Conservation (phyloP, 306 rosid species). For the Medicago lupulina region DNA sequence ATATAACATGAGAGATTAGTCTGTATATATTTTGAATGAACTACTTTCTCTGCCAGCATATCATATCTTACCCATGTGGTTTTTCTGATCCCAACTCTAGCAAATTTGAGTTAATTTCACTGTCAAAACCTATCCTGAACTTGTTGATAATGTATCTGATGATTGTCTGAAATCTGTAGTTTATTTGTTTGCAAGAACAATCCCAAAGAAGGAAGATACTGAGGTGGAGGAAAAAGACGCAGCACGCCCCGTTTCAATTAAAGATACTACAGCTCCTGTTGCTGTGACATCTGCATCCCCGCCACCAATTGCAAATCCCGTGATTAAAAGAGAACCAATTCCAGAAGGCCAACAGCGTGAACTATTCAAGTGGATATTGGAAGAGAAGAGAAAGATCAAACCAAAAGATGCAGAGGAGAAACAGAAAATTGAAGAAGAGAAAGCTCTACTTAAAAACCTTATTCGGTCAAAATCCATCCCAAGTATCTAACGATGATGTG, state of each 20-base stretch:
- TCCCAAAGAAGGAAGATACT: slow-evolving; percentile 72
- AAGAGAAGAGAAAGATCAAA: slow-evolving; percentile 87
- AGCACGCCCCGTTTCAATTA: slow-evolving; percentile 45
- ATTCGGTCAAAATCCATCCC: slow-evolving; percentile 85
- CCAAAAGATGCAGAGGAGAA: slow-evolving; percentile 76
- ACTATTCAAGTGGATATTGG: slow-evolving; percentile 89
- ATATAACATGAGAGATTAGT: slow-evolving; percentile 21
- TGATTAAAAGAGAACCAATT: slow-evolving; percentile 64
- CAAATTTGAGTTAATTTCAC: slow-evolving; percentile 16
- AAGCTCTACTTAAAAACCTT: slow-evolving; percentile 80
- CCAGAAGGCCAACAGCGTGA: slow-evolving; percentile 77
- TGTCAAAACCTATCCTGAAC: slow-evolving; percentile 27
- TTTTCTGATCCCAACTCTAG: slow-evolving; percentile 19
- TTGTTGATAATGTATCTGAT: slow-evolving; percentile 45
- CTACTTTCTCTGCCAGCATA: neutral
- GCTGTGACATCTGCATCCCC: slow-evolving; percentile 46
- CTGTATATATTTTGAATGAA: slow-evolving; percentile 25
- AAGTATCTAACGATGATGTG: slow-evolving; percentile 44
- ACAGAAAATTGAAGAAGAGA: slow-evolving; percentile 79
- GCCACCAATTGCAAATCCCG: slow-evolving; percentile 52
- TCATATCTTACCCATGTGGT: neutral
- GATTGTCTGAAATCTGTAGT: slow-evolving; percentile 58
- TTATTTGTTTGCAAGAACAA: slow-evolving; percentile 72
- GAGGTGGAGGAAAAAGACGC: slow-evolving; percentile 53
- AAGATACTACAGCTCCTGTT: slow-evolving; percentile 49